Base-by-base conservation (phyloP, 768 basidiomycete genomes). In the Saitozyma sp. region DNA sequence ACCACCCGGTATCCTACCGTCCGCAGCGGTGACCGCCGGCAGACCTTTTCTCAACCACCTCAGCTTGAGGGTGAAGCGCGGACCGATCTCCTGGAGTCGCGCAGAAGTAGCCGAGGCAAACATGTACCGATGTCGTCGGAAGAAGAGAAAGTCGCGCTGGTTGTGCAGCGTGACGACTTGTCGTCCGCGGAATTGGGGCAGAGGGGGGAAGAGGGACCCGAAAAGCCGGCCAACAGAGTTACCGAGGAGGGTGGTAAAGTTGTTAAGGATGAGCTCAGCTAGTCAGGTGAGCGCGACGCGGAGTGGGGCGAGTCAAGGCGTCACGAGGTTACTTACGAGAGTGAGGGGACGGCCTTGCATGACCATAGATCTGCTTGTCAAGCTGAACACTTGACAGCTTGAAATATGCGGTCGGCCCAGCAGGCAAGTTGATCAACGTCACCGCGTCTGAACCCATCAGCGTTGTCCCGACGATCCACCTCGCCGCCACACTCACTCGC, bases 161-260 rank as follows among this genome's bases (percentile, higher is more conserved):
- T 97, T 97, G 76, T 98, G 96, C 17, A 98, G 83, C 3, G 95
- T 96, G 11, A 98, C 94, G 9, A 97, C 94, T 79, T 99, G 96
- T 39, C 96, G 77, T 41, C 96, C 96, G 80, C 92, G 88, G 75
- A 96, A 97, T 77, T 96, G 91, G 0, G 93, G 92, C 65, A 95
- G 82, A 8, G 91, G 92, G 16, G 96, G 96, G 82, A 97, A 98
- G 19, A 93, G 85, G 0, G 93, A 93, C 71, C 96, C 95, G 81
- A 98, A 95, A 84, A 99, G 89, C 29, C 92, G 86, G 14, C 96
- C 96, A 55, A 97, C 87, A 14, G 88, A 87, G 75, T 96, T 91
- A 48, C 96, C 96, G 17, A 99, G 86, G 13, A 91, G 86, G 0
- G 96, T 98, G 0, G 90, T 89, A 75, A 99, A 97, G 67, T 88